Evolutionary conservation across 1,284 basidiomycete genomes (phyloP), one percentile per base, ranked within the genome.

Genomic region (Cryptococcus neoformans): DNA sequence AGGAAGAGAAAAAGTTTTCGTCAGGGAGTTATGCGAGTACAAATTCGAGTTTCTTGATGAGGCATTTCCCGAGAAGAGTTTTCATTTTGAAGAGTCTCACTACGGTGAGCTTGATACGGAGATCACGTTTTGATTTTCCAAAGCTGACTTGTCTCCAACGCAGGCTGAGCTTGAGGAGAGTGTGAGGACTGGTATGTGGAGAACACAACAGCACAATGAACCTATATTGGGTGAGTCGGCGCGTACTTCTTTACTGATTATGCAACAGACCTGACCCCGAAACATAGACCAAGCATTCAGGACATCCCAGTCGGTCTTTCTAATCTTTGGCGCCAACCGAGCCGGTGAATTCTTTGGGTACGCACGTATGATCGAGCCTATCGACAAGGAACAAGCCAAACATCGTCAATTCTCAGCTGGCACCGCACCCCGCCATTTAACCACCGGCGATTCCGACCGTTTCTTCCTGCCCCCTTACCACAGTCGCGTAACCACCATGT

Each of bases 161-260:
- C 67, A 91, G 86, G 83, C 83, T 62, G 92, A 96, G 72, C 80
- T 97, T 64, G 87, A 93, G 64, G 80, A 89, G 34, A 92, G 90
- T 65, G 85, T 92, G n/a, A 80, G 87, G 72, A 84, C 83, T 7
- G 87, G 90, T 1, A 63, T 88, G 0, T 98, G 95, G 94, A 87
- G 89, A 39, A 98, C 94, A 0, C 95, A 98, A 75, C 83, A 83
- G 57, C 94, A 98, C 78, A 98, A 97, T 68, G 93, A 97, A 75
- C 83, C 83, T 4, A 84, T 91, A 45, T 79, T 93, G 3, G 65
- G 70, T 69, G 42, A 41, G 61, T 66, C 6, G 1, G n/a, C 3
- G 6, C 3, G 6, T 7, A 4, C 16, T 16, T 34, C 21, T 17
- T 3, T 41, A 1, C 37, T 11, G 10, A 21, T 35, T 50, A 40